phyloP scores from a whole-genome alignment of 2,329 filamentous ascomycete species.

The Cercospora sp. region DNA sequence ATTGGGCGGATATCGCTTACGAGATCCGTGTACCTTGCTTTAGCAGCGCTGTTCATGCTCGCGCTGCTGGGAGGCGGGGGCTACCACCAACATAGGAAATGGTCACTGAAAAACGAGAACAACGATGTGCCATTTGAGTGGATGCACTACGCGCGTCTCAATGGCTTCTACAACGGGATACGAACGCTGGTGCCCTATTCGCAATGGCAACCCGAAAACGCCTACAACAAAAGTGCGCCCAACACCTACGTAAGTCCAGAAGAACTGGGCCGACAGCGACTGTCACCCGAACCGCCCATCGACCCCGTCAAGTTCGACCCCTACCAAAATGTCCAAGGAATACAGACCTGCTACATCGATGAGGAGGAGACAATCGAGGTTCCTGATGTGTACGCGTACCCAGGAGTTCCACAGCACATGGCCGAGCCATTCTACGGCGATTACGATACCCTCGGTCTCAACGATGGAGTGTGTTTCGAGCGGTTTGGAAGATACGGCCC shows the following conservation, averaged over 20 bases:
- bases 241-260: constrained; percentile 20
- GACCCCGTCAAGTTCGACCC: constrained; percentile 47
- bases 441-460: constrained; percentile 49
- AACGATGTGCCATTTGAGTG: constrained; percentile 45
- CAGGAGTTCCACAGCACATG: constrained; percentile 53
- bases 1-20: constrained; percentile 42
- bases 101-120: constrained; percentile 25
- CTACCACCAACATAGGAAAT: constrained; percentile 35
- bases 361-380: constrained; percentile 55
- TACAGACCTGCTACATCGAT: constrained; percentile 65
- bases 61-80: constrained; percentile 46
- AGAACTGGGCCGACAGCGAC: constrained; percentile 33
- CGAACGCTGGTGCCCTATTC: constrained; percentile 46
- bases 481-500: constrained; percentile 52
- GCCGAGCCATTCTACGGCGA: constrained; percentile 51
- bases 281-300: constrained; percentile 34
- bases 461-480: constrained; percentile 53
- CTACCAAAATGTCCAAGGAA: constrained; percentile 52
- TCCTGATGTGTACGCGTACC: constrained; percentile 67
- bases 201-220: constrained; percentile 49
- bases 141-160: constrained; percentile 47
- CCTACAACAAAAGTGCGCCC: constrained; percentile 44
- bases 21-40: constrained; percentile 44
- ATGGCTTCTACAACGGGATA: constrained; percentile 52
- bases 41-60: constrained; percentile 43